Evolutionary conservation across 2,329 filamentous ascomycete genomes (phyloP).

Genomic region (Mariannaea sp.): DNA sequence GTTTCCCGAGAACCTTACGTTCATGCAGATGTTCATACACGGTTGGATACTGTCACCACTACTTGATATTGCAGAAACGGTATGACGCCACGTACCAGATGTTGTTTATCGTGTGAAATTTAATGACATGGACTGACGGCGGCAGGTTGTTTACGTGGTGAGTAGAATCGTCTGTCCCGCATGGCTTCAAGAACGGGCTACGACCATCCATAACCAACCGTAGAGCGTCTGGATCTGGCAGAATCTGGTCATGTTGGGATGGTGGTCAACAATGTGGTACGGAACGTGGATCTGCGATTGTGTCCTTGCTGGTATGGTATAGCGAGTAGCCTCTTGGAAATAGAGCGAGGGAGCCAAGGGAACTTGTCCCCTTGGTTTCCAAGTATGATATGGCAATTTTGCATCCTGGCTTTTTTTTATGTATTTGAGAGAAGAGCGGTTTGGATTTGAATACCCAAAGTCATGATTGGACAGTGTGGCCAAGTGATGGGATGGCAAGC

Average conservation of each 20-base stretch:
- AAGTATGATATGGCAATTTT: no score
- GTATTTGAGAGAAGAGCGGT: slow-evolving; percentile 20
- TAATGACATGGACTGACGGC: background rate
- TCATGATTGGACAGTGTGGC: no score
- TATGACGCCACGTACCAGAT: background rate
- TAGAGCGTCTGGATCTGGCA: slow-evolving; percentile 19
- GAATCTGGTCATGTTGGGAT: slow-evolving; percentile 3
- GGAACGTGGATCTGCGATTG: slow-evolving; percentile 10
- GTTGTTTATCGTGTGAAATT: no score
- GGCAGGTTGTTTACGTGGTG: slow-evolving; percentile 4
- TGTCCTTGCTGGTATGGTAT: background rate
- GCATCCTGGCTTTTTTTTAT: no score
- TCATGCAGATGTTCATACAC: slow-evolving; percentile 20
- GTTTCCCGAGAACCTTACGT: slow-evolving; percentile 23
- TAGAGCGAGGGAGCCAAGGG: background rate
- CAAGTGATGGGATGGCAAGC: no score
- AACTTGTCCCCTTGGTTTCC: no score
- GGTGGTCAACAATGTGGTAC: slow-evolving; percentile 14
- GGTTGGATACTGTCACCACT: slow-evolving; percentile 31
- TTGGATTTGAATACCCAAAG: no score
- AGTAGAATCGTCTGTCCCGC: background rate
- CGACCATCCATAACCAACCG: slow-evolving; percentile 7
- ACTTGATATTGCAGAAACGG: slow-evolving; percentile 34
- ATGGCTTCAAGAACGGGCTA: background rate
- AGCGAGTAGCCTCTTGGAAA: background rate